Percentiles rank a stretch among this genome's conserved stretches.
Conservation (phyloP, 805 yeast species). For the Candida tallmaniae region DNA sequence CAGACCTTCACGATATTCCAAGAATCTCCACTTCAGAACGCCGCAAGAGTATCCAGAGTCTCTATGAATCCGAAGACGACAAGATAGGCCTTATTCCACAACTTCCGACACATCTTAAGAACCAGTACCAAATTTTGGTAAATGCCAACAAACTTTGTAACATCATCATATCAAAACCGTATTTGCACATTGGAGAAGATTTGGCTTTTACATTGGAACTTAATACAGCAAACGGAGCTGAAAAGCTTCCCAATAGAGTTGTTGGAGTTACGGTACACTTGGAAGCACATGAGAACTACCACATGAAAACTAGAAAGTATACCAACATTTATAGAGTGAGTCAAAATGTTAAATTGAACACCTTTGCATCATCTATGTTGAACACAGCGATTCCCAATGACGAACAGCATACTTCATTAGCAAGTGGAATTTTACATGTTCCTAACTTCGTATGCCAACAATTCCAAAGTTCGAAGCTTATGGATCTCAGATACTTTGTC, state of each 20-base stretch:
- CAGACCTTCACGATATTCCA: slow-evolving; percentile 31
- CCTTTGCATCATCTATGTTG: slow-evolving; percentile 25
- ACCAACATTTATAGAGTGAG: slow-evolving; percentile 31
- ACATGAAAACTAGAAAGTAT: slow-evolving; percentile 14
- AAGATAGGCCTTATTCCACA: slow-evolving; percentile 18
- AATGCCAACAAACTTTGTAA: slow-evolving; percentile 29
- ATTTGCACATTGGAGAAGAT: slow-evolving; percentile 37
- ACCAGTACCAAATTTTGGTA: slow-evolving; percentile 35
- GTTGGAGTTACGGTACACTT: slow-evolving; percentile 30
- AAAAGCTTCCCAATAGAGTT: slow-evolving; percentile 17
- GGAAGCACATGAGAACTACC: slow-evolving; percentile 39
- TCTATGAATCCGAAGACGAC: slow-evolving; percentile 12
- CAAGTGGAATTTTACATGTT: slow-evolving; percentile 25
- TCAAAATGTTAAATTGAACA: slow-evolving; percentile 28
- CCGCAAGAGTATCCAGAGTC: slow-evolving; percentile 22
- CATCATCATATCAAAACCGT: slow-evolving; percentile 28
- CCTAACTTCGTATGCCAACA: slow-evolving; percentile 30
- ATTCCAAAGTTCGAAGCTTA: slow-evolving; percentile 31
- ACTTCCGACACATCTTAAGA: slow-evolving; percentile 24
- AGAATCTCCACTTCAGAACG: slow-evolving; percentile 29
- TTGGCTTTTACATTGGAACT: slow-evolving; percentile 28
- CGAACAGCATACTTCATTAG: slow-evolving; percentile 8
- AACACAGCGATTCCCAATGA: slow-evolving; percentile 7
- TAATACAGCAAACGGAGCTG: slow-evolving; percentile 9
- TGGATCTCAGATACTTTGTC: slow-evolving; percentile 32